Percentiles rank a stretch among this genome's conserved stretches.
phyloP scores from a whole-genome alignment of 768 basidiomycete species.

The Boletus reticulatus region DNA sequence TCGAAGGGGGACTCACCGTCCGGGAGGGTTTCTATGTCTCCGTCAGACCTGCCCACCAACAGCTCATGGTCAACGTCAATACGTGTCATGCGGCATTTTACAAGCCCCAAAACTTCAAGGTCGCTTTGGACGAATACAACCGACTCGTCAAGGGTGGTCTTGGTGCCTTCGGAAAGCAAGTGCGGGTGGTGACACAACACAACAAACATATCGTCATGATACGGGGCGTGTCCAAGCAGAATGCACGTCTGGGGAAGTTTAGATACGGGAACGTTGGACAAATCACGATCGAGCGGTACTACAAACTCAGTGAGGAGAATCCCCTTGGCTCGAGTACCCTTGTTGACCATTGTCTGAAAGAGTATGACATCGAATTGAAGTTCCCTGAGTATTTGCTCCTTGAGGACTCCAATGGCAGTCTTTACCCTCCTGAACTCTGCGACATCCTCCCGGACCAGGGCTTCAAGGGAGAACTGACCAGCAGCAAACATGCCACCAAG shows the following conservation, averaged over 20 bases:
- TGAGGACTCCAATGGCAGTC: constrained; percentile 34
- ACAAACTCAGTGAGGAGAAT: constrained; percentile 35
- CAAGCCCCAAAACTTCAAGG: constrained; percentile 40
- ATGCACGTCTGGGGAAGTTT: constrained; percentile 39
- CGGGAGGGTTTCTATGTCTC: constrained; percentile 51
- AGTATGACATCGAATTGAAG: constrained; percentile 35
- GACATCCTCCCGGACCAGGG: constrained; percentile 40
- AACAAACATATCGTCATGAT: constrained; percentile 70
- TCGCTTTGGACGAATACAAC: constrained; percentile 38
- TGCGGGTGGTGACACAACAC: constrained; percentile 62
- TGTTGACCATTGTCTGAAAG: constrained; percentile 24
- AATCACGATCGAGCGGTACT: constrained; percentile 47
- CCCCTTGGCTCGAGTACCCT: neutral
- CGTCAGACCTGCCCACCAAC: constrained; percentile 41
- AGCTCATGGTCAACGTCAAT: constrained; percentile 52
- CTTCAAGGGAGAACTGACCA: constrained; percentile 47
- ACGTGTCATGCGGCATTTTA: constrained; percentile 51
- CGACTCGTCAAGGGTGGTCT: constrained; percentile 49
- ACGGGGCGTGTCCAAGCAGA: constrained; percentile 43
- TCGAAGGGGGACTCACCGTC: constrained; percentile 52
- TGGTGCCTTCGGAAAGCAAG: constrained; percentile 56
- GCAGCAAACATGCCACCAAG: constrained; percentile 40
- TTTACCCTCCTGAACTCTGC: constrained; percentile 48
- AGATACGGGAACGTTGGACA: constrained; percentile 33
- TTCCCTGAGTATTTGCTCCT: constrained; percentile 41